Evolutionary conservation across 129 eudicot genomes (phyloP).

Genomic region (Flaveria sonorensis): DNA sequence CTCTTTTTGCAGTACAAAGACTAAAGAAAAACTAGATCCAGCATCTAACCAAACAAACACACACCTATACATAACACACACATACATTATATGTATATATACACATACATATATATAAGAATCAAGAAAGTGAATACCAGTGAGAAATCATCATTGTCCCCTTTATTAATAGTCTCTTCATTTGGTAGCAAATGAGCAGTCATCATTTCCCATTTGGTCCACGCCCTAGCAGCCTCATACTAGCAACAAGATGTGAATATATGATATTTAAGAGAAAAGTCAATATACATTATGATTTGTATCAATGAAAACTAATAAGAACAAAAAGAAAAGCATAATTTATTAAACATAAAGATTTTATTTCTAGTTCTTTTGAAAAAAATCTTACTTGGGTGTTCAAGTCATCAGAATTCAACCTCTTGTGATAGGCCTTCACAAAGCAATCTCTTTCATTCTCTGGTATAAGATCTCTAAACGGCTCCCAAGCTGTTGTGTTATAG

Average conservation of each 20-base stretch:
- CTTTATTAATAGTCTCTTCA: conserved; percentile 76
- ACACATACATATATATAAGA: not conserved
- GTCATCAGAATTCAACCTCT: conserved; percentile 83
- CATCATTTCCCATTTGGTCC: conserved; percentile 99
- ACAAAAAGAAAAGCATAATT: not conserved
- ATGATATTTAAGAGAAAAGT: not conserved
- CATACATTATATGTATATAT: not conserved
- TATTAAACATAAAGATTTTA: not conserved
- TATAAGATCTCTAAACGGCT: conserved; percentile 91
- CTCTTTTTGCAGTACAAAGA: not conserved
- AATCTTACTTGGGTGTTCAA: conserved; percentile 71
- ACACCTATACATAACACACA: too few relatives aligned
- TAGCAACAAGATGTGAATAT: conserved; percentile 27
- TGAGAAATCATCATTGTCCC: conserved; percentile 81
- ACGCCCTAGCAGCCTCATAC: conserved; percentile 95
- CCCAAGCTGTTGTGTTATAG: conserved; percentile 70
- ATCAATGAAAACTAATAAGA: not conserved
- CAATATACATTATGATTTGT: not conserved
- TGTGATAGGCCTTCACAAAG: conserved; percentile 82
- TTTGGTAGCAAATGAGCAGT: conserved; percentile 94
- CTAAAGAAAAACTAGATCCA: not conserved
- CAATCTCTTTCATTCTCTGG: conserved; percentile 91
- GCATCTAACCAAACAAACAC: not conserved
- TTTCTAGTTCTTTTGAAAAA: not conserved
- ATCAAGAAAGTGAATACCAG: conserved; percentile 53